phyloP scores from a whole-genome alignment of 495 filamentous ascomycete genomes.

The Aspergillus taichungensis region DNA sequence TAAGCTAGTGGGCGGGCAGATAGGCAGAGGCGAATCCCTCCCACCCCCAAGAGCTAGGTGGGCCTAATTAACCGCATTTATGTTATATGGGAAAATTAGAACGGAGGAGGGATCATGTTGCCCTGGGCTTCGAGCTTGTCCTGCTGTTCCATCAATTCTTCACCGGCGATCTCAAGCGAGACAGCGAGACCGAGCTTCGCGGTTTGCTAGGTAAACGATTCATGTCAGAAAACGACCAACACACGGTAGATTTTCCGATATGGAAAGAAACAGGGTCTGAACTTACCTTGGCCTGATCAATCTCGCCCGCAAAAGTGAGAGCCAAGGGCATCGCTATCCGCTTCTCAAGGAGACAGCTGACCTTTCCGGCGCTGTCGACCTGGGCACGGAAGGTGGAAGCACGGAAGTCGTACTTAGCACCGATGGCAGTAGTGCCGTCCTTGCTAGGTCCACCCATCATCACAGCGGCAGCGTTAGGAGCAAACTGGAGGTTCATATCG shows the following conservation, averaged over 20 bases:
- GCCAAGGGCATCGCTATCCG: conserved; percentile 80
- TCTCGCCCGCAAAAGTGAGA: conserved; percentile 92
- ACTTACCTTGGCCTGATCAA: conserved; percentile 91
- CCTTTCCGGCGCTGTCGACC: conserved; percentile 86
- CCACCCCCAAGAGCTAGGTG: not conserved
- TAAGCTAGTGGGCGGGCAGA: conserved; percentile 2
- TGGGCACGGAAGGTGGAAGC: conserved; percentile 91
- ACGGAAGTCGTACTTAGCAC: conserved; percentile 97
- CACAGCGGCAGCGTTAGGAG: conserved; percentile 47
- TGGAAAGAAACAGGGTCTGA: not conserved
- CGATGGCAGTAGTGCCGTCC: conserved; percentile 83
- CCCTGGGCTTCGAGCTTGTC: conserved; percentile 50
- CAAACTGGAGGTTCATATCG: conserved; percentile 82
- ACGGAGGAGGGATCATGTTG: conserved; percentile 40
- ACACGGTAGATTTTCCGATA: not conserved
- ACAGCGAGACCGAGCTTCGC: conserved; percentile 92
- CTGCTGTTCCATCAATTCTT: conserved; percentile 89
- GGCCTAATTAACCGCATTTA: conserved; percentile 5
- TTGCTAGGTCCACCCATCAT: conserved; percentile 67
- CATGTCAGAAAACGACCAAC: conserved; percentile 8
- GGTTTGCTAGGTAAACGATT: conserved; percentile 56
- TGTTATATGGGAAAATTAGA: conserved; percentile 31
- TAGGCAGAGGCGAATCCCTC: conserved; percentile 3
- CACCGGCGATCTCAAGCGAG: conserved; percentile 79
- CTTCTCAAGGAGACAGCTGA: conserved; percentile 92